phyloP scores from a whole-genome alignment of 441 rosid species.

The Populus hybrid region DNA sequence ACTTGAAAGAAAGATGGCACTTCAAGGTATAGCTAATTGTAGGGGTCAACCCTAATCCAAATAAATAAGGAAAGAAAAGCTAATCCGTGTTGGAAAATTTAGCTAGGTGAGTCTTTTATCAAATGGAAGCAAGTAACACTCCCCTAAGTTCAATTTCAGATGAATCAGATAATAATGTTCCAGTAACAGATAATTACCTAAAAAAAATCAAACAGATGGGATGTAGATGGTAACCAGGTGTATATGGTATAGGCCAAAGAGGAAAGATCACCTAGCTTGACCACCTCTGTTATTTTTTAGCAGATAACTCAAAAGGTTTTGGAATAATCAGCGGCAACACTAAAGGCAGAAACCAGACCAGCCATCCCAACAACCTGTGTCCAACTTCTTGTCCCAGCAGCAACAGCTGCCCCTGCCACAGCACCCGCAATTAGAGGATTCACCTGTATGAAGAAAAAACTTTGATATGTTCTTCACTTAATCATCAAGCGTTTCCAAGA shows the following conservation, averaged over 20 bases:
- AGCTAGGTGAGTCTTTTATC: neutral
- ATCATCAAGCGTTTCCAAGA: neutral
- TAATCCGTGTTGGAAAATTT: neutral
- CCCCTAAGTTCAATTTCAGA: neutral
- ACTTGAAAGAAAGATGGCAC: neutral
- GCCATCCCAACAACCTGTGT: slow-evolving; percentile 53
- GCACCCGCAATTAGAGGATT: slow-evolving; percentile 77
- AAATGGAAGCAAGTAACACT: neutral
- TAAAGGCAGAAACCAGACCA: slow-evolving; percentile 57
- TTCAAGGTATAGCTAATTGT: neutral
- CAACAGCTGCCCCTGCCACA: slow-evolving; percentile 74
- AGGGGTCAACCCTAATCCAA: neutral
- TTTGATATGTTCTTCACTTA: slow-evolving; percentile 12
- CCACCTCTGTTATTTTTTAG: slow-evolving; percentile 9
- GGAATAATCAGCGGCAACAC: slow-evolving; percentile 64
- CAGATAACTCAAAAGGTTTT: slow-evolving; percentile 37
- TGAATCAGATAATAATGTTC: neutral
- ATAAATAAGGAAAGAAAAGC: neutral
- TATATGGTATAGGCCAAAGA: neutral
- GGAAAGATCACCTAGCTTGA: slow-evolving; percentile 20
- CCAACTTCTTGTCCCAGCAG: slow-evolving; percentile 65
- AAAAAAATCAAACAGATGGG: neutral
- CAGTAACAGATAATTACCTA: neutral
- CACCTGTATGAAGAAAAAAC: slow-evolving; percentile 40
- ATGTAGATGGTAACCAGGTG: neutral